A percentile compares a stretch with the other conserved stretches of the same genome.
Conservation (phyloP, 441 rosid genomes). For the Codiaeum variegatum region DNA sequence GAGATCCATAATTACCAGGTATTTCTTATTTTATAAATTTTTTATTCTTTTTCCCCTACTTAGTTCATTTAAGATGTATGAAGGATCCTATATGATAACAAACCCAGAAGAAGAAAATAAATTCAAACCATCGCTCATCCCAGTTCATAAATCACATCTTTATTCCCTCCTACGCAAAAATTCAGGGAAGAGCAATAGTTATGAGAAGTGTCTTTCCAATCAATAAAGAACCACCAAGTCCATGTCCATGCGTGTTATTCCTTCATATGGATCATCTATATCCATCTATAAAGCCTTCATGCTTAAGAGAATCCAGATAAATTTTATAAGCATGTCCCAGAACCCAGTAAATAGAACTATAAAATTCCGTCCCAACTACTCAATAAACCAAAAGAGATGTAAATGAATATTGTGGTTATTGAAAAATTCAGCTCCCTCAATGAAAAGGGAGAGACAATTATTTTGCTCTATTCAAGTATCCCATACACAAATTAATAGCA, state of each 20-base stretch:
- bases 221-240: background rate
- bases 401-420: background rate
- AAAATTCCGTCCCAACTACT: background rate
- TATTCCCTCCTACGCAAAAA: background rate
- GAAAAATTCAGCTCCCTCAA: background rate
- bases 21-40: background rate
- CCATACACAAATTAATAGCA: too few species aligned
- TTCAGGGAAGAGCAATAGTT: background rate
- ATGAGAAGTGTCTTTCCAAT: background rate
- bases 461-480: background rate
- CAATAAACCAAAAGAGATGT: background rate
- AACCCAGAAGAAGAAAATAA: background rate
- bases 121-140: background rate
- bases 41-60: background rate
- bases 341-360: background rate
- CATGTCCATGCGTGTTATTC: background rate
- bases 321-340: background rate
- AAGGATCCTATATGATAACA: background rate
- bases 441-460: background rate
- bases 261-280: slow-evolving; percentile 2
- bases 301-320: background rate
- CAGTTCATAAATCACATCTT: background rate
- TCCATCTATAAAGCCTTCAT: slow-evolving; percentile 3
- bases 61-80: background rate
- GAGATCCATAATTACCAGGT: background rate